phyloP scores from a whole-genome alignment of 495 filamentous ascomycete genomes.

The Penicillium arizonense region DNA sequence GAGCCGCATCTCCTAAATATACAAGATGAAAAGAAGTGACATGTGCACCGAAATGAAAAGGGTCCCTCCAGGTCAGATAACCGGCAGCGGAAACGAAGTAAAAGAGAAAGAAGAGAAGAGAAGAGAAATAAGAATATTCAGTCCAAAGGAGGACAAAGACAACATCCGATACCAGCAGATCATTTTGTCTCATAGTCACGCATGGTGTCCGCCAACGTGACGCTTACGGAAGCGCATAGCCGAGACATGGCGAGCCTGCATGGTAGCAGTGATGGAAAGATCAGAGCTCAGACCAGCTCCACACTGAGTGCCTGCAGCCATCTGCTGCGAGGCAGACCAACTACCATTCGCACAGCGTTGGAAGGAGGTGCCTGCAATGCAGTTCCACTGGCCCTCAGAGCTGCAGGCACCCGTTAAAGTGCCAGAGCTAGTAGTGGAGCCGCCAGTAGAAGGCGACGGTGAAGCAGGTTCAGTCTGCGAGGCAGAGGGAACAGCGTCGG shows the following conservation, averaged over 20 bases:
- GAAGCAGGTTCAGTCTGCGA: slow-evolving; percentile 3
- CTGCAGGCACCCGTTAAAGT: slow-evolving; percentile 39
- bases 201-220: slow-evolving; percentile 20
- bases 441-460: slow-evolving; percentile 1
- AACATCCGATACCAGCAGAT: slow-evolving; percentile 22
- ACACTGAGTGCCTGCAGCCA: slow-evolving; percentile 62
- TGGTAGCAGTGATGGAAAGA: slow-evolving; percentile 35
- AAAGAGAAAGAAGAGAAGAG: slow-evolving; percentile 5
- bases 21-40: slow-evolving; percentile 18
- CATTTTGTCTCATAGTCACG: slow-evolving; percentile 1
- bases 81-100: slow-evolving; percentile 7
- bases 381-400: slow-evolving; percentile 57
- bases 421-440: slow-evolving; percentile 16
- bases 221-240: slow-evolving; percentile 36
- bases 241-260: slow-evolving; percentile 29
- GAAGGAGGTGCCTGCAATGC: slow-evolving; percentile 57
- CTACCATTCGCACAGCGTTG: slow-evolving; percentile 60
- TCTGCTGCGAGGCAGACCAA: slow-evolving; percentile 52
- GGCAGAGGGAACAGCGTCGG: slow-evolving; percentile 5
- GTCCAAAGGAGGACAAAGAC: neutral
- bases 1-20: slow-evolving; percentile 18
- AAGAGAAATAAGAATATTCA: neutral
- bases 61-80: slow-evolving; percentile 12
- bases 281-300: slow-evolving; percentile 45
- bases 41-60: slow-evolving; percentile 15